Conservation (phyloP, 2,329 filamentous ascomycete species). For the Byssoonygena ceratinophila region DNA sequence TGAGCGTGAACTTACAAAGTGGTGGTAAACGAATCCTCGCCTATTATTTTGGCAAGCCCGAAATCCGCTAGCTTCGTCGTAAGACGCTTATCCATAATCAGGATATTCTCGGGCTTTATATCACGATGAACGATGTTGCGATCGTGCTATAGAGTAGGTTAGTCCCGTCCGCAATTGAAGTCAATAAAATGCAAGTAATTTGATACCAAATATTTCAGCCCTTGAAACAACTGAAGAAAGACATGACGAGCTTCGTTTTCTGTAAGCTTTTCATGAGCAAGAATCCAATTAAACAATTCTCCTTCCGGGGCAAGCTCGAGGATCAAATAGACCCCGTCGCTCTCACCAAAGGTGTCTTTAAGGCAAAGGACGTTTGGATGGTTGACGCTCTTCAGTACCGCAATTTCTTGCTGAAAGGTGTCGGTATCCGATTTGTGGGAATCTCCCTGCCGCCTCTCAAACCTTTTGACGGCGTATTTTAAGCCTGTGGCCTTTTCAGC, state of each 20-base stretch:
- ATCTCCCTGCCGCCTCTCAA: constrained; percentile 71
- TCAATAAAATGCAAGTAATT: background rate
- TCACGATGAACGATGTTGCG: constrained; percentile 95
- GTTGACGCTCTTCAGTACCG: constrained; percentile 91
- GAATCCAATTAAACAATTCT: constrained; percentile 91
- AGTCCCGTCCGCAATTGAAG: background rate
- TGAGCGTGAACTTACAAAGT: constrained; percentile 53
- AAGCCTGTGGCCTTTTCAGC: constrained; percentile 74
- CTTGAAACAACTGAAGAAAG: constrained; percentile 84
- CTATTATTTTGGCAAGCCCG: constrained; percentile 94
- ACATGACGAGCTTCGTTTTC: constrained; percentile 77
- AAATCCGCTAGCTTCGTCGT: constrained; percentile 92
- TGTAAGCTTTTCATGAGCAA: constrained; percentile 76
- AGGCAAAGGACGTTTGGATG: constrained; percentile 87
- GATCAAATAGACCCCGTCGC: constrained; percentile 80
- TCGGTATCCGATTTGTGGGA: constrained; percentile 77
- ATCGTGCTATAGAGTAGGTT: constrained; percentile 53
- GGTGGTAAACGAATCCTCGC: constrained; percentile 94
- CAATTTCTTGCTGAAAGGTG: constrained; percentile 87
- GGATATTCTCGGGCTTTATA: constrained; percentile 94
- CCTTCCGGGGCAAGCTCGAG: constrained; percentile 84
- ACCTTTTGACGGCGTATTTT: constrained; percentile 86
- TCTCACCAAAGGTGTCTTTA: constrained; percentile 90
- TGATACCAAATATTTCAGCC: constrained; percentile 84
- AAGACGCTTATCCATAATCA: constrained; percentile 73